Evolutionary conservation across 2,329 filamentous ascomycete species (phyloP).

Genomic region (Leptographium lundbergii): DNA sequence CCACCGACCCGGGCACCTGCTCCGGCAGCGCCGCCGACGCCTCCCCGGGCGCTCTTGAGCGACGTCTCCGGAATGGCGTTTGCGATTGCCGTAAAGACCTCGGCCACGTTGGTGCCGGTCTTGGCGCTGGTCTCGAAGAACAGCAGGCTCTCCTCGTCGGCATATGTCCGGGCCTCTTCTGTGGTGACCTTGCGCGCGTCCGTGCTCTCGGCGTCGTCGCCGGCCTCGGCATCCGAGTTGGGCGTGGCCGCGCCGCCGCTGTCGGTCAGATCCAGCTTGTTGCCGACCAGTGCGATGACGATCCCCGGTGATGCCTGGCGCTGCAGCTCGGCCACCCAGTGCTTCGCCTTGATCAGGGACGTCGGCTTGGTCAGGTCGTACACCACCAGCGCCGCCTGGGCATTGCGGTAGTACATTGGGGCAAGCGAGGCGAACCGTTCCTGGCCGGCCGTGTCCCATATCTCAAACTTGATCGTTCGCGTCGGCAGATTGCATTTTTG

Average conservation of each 20-base stretch:
- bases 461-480: slow-evolving; percentile 85
- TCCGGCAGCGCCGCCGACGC: slow-evolving; percentile 39
- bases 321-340: slow-evolving; percentile 97
- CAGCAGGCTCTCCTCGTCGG: slow-evolving; percentile 82
- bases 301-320: slow-evolving; percentile 92
- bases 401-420: slow-evolving; percentile 99
- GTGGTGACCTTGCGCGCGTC: slow-evolving; percentile 81
- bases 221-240: slow-evolving; percentile 38
- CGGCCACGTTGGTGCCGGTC: slow-evolving; percentile 84
- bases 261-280: slow-evolving; percentile 83
- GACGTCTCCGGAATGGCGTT: slow-evolving; percentile 97
- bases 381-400: slow-evolving; percentile 91
- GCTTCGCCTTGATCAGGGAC: slow-evolving; percentile 90
- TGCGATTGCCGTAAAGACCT: slow-evolving; percentile 96
- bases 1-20: slow-evolving; percentile 35
- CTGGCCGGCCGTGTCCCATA: slow-evolving; percentile 97
- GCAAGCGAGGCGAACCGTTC: slow-evolving; percentile 94
- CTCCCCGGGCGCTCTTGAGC: slow-evolving; percentile 73
- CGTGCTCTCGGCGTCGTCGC: slow-evolving; percentile 57
- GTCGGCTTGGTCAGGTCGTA: slow-evolving; percentile 97
- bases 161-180: slow-evolving; percentile 85
- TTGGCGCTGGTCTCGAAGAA: slow-evolving; percentile 99
- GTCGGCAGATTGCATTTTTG: slow-evolving; percentile 96
- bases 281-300: slow-evolving; percentile 91
- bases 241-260: slow-evolving; percentile 39